Percentiles rank a stretch among this genome's conserved stretches.
Evolutionary conservation across 495 filamentous ascomycete genomes (phyloP).

Genomic region (Penicillium pancosmium): DNA sequence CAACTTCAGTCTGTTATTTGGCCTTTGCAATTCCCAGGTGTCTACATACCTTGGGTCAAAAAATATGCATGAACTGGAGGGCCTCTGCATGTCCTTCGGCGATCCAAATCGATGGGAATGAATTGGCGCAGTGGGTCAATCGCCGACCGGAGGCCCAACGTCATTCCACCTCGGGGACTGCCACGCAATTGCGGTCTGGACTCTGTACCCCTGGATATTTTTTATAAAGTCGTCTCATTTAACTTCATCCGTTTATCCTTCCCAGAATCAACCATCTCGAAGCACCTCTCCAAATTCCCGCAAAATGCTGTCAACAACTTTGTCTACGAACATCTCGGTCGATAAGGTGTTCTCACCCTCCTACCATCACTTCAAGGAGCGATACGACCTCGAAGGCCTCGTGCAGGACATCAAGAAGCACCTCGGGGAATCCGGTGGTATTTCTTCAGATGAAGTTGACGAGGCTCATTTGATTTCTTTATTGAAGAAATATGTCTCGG

Average conservation of each 20-base stretch:
- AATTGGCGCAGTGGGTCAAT: conserved; percentile 10
- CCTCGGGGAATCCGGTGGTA: conserved; percentile 31
- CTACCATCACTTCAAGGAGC: conserved; percentile 24
- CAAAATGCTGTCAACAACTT: conserved; percentile 23
- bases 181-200: neutral
- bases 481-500: conserved; percentile 34
- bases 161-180: conserved; percentile 20
- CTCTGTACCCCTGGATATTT: neutral
- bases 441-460: conserved; percentile 34
- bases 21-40: too few species aligned
- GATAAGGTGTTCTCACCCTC: conserved; percentile 20
- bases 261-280: neutral
- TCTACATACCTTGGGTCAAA: neutral
- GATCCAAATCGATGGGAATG: neutral
- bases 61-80: neutral
- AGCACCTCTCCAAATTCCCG: neutral
- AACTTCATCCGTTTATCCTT: conserved; percentile 1
- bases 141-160: conserved; percentile 20
- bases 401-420: conserved; percentile 35
- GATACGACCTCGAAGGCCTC: conserved; percentile 31
- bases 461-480: conserved; percentile 34
- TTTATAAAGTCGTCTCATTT: conserved; percentile 9
- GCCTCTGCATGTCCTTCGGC: neutral
- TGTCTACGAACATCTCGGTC: conserved; percentile 14
- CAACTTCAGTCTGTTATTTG: too few species aligned